Conservation (phyloP, 1,284 basidiomycete genomes). For the Trametes sp. region DNA sequence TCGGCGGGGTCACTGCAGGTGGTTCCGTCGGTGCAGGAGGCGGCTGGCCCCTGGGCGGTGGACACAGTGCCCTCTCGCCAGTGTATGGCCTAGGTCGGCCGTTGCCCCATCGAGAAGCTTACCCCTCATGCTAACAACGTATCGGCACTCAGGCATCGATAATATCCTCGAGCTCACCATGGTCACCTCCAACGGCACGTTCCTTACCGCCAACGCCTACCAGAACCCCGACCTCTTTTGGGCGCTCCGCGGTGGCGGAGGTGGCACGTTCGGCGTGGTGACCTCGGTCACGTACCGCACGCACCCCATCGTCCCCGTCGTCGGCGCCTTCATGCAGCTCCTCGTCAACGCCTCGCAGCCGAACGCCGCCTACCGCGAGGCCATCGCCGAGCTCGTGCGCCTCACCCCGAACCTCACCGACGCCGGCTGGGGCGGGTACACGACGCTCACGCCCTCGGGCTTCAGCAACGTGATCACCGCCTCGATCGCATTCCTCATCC, state of each 20-base stretch:
- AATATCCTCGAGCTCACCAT: constrained; percentile 51
- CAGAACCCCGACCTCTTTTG: constrained; percentile 55
- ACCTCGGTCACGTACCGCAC: constrained; percentile 49
- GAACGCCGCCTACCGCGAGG: constrained; percentile 21
- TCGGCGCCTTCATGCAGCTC: constrained; percentile 32
- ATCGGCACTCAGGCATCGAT: constrained; percentile 47
- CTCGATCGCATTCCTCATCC: constrained; percentile 33
- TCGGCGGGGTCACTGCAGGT: constrained; percentile 42
- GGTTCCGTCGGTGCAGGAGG: constrained; percentile 47
- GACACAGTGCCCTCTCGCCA: constrained; percentile 49
- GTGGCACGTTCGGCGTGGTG: constrained; percentile 53
- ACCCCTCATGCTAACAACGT: not conserved
- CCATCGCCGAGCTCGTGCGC: constrained; percentile 34
- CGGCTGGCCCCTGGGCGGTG: constrained; percentile 53
- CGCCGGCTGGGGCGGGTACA: constrained; percentile 37
- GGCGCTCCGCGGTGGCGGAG: constrained; percentile 60
- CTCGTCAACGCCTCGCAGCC: constrained; percentile 27
- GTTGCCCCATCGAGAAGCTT: not conserved
- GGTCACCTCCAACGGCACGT: constrained; percentile 46
- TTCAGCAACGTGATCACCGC: constrained; percentile 2
- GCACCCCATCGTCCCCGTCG: constrained; percentile 43
- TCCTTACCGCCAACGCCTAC: constrained; percentile 46
- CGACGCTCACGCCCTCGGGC: not conserved
- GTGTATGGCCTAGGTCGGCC: constrained; percentile 51
- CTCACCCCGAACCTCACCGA: constrained; percentile 33